Base-by-base conservation (phyloP, 306 rosid genomes). In the Datisca glomerata region DNA sequence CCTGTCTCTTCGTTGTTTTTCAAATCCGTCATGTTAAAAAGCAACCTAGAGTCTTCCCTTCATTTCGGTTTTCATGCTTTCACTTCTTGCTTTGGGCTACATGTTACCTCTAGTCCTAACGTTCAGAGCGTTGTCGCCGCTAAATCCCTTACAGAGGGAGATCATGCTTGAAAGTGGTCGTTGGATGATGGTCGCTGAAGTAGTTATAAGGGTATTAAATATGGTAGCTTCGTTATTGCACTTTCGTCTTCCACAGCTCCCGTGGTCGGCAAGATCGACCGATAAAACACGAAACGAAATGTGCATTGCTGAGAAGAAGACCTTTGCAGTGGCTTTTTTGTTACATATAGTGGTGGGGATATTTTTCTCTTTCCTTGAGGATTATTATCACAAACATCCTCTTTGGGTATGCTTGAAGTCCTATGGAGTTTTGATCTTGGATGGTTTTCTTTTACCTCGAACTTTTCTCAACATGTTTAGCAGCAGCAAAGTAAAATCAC, bases 371-470 rank as follows among this genome's bases (percentile, higher is more conserved):
- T 28, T 56, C 56, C 14, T 62, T 18, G 19, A 55, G 50, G 54
- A 54, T 51, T 38, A 49, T 41, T 47, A 13, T 43, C 43, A 21
- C 3, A 10, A 34, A 15, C 4, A 14, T 57, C 44, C 61, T 43
- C 42, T 66, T 34, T 58, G 72, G 73, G 64, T 57, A 45, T 53
- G 43, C 55, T 47, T 56, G 5, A 71, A 65, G 44, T 60, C 71
- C 25, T 72, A 56, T n/a, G 60, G 58, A 24, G 75, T 67, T 21
- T 60, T 72, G 54, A 62, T 79, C 6, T 41, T 63, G 50, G 80
- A 73, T 28, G 61, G 74, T 4, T 79, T 79, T 63, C 74, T 79
- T 46, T 50, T 84, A 47, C 92, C 95, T 39, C 86, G 76, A 44
- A 69, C 73, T 9, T 40, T 72, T 14, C 57, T 72, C 18, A 79